phyloP scores from a whole-genome alignment of 495 filamentous ascomycete species.

The Tuber magnatum region DNA sequence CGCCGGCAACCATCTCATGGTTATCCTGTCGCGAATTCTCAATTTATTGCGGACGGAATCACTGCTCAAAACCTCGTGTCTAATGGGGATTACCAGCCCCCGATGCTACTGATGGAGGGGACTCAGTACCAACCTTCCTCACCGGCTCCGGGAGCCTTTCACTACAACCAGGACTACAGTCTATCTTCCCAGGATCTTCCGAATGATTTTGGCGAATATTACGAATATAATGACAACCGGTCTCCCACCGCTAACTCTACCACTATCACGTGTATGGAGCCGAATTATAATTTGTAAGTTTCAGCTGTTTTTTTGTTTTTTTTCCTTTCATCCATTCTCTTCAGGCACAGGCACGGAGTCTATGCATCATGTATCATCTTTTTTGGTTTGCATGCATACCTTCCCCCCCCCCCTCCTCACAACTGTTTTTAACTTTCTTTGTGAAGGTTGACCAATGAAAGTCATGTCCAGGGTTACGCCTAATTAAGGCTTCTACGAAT shows the following conservation, averaged over 20 bases:
- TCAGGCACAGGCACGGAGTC: constrained; percentile 2
- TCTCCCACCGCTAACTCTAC: background rate
- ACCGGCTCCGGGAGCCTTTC: background rate
- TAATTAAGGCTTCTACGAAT: constrained; percentile 4
- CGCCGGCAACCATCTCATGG: background rate
- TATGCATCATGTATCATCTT: background rate
- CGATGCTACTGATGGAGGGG: background rate
- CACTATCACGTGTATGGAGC: background rate
- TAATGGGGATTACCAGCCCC: background rate
- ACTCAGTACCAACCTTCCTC: background rate
- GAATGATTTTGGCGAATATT: background rate
- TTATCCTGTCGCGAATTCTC: background rate
- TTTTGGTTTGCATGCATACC: background rate
- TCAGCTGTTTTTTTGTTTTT: background rate
- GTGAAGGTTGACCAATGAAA: constrained; percentile 5
- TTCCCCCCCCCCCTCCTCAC: background rate
- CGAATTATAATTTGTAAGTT: constrained; percentile 4
- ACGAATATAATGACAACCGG: background rate
- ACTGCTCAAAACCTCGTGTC: background rate
- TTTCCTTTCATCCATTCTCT: background rate
- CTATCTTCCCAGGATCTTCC: background rate
- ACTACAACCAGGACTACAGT: background rate
- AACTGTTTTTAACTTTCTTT: constrained; percentile 3
- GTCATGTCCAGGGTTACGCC: background rate
- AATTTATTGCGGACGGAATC: background rate